Percentiles rank a stretch among this genome's conserved stretches.
Conservation (phyloP, 179 eudicot species). For the Beta corolliflora region DNA sequence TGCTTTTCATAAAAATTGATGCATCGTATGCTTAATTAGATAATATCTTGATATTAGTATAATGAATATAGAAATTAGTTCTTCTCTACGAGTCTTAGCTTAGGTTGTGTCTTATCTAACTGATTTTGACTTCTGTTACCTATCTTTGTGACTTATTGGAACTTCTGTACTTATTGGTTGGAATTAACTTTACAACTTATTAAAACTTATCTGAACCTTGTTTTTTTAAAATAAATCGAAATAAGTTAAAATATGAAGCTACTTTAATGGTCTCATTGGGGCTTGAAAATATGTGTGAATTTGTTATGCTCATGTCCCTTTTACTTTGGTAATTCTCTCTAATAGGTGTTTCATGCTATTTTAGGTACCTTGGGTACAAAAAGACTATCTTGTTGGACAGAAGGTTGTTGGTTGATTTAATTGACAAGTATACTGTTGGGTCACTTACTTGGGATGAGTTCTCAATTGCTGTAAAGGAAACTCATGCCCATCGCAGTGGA, state of each 20-base stretch:
- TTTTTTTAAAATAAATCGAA: no score
- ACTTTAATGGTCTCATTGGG: neutral
- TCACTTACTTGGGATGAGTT: constrained; percentile 76
- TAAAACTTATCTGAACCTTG: no score
- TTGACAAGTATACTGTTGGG: constrained; percentile 64
- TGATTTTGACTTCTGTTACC: no score
- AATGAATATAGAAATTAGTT: neutral
- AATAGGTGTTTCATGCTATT: constrained; percentile 13
- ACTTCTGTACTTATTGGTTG: no score
- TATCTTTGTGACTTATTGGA: no score
- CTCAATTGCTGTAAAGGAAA: constrained; percentile 65
- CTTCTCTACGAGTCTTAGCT: neutral
- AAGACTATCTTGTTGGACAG: constrained; percentile 68
- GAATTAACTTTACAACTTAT: no score
- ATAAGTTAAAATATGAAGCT: no score
- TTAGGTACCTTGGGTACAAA: constrained; percentile 77
- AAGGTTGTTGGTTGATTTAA: constrained; percentile 61
- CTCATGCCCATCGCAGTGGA: constrained; percentile 68
- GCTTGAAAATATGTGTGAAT: neutral
- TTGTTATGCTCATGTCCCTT: neutral
- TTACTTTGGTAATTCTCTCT: neutral
- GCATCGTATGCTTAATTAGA: neutral
- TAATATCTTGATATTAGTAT: neutral
- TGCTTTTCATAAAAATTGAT: neutral
- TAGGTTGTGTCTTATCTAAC: no score